Evolutionary conservation across 192 early-diverging fungal species (phyloP).

Genomic region (Linnemannia hyalina): DNA sequence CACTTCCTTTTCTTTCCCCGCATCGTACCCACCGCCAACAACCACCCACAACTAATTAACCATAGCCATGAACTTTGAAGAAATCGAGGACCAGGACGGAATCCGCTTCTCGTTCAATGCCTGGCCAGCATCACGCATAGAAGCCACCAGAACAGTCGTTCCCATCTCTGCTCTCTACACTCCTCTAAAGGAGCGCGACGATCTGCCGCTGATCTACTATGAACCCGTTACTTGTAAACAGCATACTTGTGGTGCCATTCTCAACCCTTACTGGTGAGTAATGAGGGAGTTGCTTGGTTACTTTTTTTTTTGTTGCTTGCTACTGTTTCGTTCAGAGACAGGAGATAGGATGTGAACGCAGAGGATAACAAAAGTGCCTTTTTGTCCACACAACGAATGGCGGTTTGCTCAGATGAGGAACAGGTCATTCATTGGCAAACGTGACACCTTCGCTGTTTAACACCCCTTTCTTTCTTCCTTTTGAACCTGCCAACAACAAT

Average conservation of each 20-base stretch:
- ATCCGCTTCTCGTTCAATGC: slow-evolving; percentile 98
- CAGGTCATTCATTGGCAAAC: neutral
- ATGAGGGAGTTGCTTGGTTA: neutral
- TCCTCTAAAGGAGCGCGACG: slow-evolving; percentile 92
- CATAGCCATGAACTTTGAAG: slow-evolving; percentile 81
- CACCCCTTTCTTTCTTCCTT: neutral
- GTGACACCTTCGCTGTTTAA: neutral
- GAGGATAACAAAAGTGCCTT: neutral
- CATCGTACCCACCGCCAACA: neutral
- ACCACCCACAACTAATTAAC: neutral
- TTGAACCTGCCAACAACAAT: neutral
- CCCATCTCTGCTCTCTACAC: slow-evolving; percentile 96
- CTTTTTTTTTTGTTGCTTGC: neutral
- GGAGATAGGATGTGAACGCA: no score
- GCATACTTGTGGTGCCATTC: slow-evolving; percentile 89
- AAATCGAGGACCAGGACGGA: slow-evolving; percentile 95
- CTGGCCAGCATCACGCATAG: slow-evolving; percentile 92
- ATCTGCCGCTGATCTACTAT: slow-evolving; percentile 89
- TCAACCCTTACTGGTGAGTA: slow-evolving; percentile 96
- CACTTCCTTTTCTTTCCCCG: neutral
- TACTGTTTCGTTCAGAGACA: neutral
- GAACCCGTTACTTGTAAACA: slow-evolving; percentile 98
- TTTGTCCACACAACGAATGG: neutral
- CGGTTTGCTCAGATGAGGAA: neutral
- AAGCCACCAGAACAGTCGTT: slow-evolving; percentile 95